Percentiles rank a stretch among this genome's conserved stretches.
phyloP scores from a whole-genome alignment of 495 filamentous ascomycete species.

The Neurospora sp. region DNA sequence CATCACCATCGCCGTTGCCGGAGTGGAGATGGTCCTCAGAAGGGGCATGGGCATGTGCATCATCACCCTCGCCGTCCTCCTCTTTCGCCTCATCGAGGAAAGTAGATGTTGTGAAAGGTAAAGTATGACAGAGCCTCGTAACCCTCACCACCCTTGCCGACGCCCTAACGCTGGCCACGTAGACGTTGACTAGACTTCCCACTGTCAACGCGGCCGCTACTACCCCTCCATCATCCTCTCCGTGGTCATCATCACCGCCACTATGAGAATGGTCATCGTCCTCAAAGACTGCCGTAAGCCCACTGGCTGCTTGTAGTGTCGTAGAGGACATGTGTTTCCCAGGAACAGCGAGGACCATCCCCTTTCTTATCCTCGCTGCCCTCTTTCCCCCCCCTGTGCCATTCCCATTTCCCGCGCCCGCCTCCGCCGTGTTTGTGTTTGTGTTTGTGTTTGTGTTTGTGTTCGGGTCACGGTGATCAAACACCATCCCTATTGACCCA shows the following conservation, averaged over 20 bases:
- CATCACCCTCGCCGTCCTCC: constrained; percentile 1
- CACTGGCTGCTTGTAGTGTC: constrained; percentile 44
- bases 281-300: constrained; percentile 42
- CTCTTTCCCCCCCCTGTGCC: neutral
- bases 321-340: constrained; percentile 40
- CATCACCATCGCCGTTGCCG: neutral
- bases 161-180: constrained; percentile 78
- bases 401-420: neutral
- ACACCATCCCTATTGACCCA: constrained; percentile 69
- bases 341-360: constrained; percentile 64
- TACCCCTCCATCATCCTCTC: no score
- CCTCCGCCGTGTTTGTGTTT: neutral
- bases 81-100: no score
- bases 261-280: constrained; percentile 14
- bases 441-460: neutral
- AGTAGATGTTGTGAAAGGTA: neutral
- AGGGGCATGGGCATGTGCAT: constrained; percentile 9
- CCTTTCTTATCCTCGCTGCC: constrained; percentile 54
- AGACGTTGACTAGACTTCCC: constrained; percentile 61
- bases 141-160: constrained; percentile 54
- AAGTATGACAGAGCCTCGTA: neutral
- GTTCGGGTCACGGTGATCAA: constrained; percentile 22
- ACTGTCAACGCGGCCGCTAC: constrained; percentile 27
- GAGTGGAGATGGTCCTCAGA: constrained; percentile 17
- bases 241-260: neutral